Conservation (phyloP, 192 early-diverging fungal genomes). For the Coemansia sp. region DNA sequence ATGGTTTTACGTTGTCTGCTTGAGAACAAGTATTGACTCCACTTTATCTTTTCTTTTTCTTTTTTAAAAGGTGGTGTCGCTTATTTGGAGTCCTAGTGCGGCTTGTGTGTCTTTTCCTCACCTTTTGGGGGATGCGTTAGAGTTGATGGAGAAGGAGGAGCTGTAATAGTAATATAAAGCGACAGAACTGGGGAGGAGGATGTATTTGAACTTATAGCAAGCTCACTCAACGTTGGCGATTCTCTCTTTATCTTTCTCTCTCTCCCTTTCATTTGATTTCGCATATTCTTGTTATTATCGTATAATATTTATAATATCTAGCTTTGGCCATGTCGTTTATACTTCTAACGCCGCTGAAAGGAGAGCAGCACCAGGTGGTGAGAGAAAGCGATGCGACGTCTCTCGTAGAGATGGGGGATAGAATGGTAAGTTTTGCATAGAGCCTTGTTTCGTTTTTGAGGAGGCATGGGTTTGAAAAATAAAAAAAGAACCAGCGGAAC, state of each 20-base stretch:
- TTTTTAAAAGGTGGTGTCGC: background rate
- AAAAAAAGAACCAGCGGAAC: background rate
- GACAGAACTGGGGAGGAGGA: background rate
- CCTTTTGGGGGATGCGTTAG: background rate
- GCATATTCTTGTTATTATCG: background rate
- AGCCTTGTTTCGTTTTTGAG: background rate
- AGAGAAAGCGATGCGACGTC: conserved; percentile 4
- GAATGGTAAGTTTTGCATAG: background rate
- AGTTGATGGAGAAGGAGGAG: background rate
- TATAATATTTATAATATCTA: background rate
- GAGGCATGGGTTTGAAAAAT: background rate
- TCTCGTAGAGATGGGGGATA: background rate
- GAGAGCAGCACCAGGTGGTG: conserved; percentile 7
- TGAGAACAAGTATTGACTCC: conserved; percentile 1
- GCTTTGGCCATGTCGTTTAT: conserved; percentile 27
- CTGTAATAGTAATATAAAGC: background rate
- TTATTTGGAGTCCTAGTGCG: background rate
- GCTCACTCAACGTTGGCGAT: background rate
- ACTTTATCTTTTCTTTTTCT: background rate
- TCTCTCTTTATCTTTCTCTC: background rate
- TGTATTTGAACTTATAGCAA: background rate
- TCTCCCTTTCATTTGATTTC: background rate
- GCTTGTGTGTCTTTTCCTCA: background rate
- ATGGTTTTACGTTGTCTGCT: background rate
- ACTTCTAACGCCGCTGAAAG: conserved; percentile 31